A percentile compares a stretch with the other conserved stretches of the same genome.
Evolutionary conservation across 768 basidiomycete species (phyloP).

Genomic region (Leucocoprinus leucothites): DNA sequence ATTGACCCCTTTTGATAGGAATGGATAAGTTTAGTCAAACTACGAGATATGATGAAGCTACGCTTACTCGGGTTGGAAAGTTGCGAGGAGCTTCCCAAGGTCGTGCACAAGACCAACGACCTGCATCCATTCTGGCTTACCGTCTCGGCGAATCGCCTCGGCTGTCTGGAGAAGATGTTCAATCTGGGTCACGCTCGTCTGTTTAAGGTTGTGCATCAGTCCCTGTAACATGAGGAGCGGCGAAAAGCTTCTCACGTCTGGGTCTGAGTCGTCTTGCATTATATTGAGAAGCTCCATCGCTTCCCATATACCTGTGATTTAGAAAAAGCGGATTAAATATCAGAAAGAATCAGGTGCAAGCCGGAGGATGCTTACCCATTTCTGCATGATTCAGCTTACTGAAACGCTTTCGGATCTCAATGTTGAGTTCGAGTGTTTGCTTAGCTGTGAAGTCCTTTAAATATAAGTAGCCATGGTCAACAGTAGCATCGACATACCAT

Average conservation of each 20-base stretch:
- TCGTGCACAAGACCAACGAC: slow-evolving; percentile 88
- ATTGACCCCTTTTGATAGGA: slow-evolving; percentile 58
- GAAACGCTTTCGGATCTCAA: slow-evolving; percentile 52
- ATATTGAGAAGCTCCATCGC: slow-evolving; percentile 87
- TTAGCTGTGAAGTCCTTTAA: slow-evolving; percentile 48
- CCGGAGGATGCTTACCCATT: slow-evolving; percentile 13
- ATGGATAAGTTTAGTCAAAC: neutral
- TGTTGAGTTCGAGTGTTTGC: slow-evolving; percentile 84
- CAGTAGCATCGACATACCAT: slow-evolving; percentile 41
- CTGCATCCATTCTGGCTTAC: slow-evolving; percentile 93
- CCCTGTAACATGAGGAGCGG: neutral
- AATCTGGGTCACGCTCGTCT: slow-evolving; percentile 82
- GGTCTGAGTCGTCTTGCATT: slow-evolving; percentile 87
- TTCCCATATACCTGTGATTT: slow-evolving; percentile 78
- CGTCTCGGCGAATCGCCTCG: slow-evolving; percentile 84
- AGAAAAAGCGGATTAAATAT: slow-evolving; percentile 54
- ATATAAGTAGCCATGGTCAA: neutral
- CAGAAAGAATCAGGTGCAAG: too few relatives aligned
- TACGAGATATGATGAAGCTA: neutral
- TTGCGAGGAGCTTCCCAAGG: slow-evolving; percentile 81
- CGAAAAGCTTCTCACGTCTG: slow-evolving; percentile 55
- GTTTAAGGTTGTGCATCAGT: slow-evolving; percentile 23
- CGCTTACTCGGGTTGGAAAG: slow-evolving; percentile 65
- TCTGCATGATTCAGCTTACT: neutral
- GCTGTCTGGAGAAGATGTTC: slow-evolving; percentile 90